phyloP scores from a whole-genome alignment of 2,329 filamentous ascomycete species.

The Phyllosticta citrichinensis region DNA sequence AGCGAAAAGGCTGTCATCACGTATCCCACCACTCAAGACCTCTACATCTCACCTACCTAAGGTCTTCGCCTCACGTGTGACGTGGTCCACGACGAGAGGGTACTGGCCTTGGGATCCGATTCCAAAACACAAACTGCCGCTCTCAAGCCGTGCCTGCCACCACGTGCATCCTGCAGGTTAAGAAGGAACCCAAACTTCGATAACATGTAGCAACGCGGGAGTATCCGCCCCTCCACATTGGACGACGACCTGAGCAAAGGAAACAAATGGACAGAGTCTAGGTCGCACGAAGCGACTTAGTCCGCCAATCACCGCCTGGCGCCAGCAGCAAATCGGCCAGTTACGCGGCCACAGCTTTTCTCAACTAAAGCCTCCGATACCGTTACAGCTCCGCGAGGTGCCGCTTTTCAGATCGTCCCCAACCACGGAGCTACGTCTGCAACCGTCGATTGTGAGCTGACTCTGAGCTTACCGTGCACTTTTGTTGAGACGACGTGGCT shows the following conservation, averaged over 20 bases:
- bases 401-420: not conserved
- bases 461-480: not conserved
- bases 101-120: not conserved
- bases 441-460: not conserved
- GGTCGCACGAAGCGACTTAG: not conserved
- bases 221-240: not conserved
- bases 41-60: no score
- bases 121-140: not conserved
- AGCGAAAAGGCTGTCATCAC: not conserved
- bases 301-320: not conserved
- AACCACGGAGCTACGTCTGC: not conserved
- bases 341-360: not conserved
- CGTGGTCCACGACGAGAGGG: not conserved
- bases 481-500: not conserved
- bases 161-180: not conserved
- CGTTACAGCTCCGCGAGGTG: not conserved
- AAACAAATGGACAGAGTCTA: not conserved
- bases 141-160: not conserved
- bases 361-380: not conserved
- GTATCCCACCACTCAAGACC: no score
- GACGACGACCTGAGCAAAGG: not conserved
- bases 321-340: not conserved
- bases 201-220: not conserved
- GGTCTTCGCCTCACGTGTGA: not conserved
- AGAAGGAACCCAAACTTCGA: not conserved